These are phyloP conservation scores for Candida silvicultrix DNA, from an alignment of 805 yeast species.

Conservation along the genomic window DNA sequence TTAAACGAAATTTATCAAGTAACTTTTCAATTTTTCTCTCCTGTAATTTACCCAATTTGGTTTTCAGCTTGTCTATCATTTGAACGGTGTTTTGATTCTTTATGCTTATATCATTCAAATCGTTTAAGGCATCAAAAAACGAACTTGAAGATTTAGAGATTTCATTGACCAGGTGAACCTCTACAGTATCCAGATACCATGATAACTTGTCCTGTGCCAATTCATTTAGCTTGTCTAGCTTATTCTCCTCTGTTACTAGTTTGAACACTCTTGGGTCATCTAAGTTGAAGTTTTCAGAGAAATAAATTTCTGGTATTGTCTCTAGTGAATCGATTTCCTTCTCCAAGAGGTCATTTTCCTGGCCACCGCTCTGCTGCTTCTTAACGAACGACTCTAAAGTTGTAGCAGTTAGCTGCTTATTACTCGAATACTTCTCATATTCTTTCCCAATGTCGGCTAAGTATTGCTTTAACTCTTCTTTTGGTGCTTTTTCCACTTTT, in stretches of 20 bases:
- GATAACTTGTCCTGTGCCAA: constrained; percentile 74
- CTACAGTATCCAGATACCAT: constrained; percentile 79
- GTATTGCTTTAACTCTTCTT: constrained; percentile 38
- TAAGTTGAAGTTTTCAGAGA: constrained; percentile 61
- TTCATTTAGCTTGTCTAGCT: constrained; percentile 43
- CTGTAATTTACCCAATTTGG: constrained; percentile 40
- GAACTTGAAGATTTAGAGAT: constrained; percentile 80
- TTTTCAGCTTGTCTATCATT: constrained; percentile 39
- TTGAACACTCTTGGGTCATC: constrained; percentile 86
- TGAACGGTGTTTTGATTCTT: constrained; percentile 47
- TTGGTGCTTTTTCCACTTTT: constrained; percentile 39
- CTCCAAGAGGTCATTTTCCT: constrained; percentile 11
- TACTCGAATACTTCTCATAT: constrained; percentile 36
- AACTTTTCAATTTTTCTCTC: constrained; percentile 44
- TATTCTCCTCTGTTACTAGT: constrained; percentile 58
- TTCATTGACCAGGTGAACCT: constrained; percentile 71
- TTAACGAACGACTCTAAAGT: constrained; percentile 14
- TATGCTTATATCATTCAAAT: constrained; percentile 56
- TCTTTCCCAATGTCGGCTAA: constrained; percentile 36
- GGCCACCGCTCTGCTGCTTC: constrained; percentile 9
- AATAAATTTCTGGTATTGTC: constrained; percentile 64
- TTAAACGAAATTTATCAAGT: constrained; percentile 39
- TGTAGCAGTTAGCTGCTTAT: constrained; percentile 36
- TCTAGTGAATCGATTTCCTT: constrained; percentile 23
- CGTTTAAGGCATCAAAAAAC: constrained; percentile 80